A percentile compares a stretch with the other conserved stretches of the same genome.
Evolutionary conservation across 73 alveolate genomes (phyloP).

Genomic region (Stentor coeruleus): DNA sequence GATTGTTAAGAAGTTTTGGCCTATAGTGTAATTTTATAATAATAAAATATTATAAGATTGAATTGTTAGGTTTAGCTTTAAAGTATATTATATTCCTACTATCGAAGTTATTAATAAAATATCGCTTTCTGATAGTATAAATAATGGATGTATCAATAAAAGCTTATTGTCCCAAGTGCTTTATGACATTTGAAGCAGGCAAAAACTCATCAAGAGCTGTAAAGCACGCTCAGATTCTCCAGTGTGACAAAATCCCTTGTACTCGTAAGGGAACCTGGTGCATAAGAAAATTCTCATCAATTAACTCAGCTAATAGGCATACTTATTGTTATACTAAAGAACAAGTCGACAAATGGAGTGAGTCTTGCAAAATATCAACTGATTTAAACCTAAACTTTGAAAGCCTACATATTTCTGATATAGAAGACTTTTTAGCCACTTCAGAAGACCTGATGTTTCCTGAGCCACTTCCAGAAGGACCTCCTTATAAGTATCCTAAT

Average conservation of each 20-base stretch:
- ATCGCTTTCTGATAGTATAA: no score
- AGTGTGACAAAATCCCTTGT: conserved; percentile 4
- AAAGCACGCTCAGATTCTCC: conserved; percentile 15
- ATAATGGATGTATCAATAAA: not conserved
- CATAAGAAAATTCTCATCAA: conserved; percentile 6
- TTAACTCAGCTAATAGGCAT: conserved; percentile 17
- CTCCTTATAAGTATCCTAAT: conserved; percentile 23
- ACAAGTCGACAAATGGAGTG: not conserved
- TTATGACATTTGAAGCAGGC: conserved; percentile 23
- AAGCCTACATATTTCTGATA: not conserved
- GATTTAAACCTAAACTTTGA: conserved; percentile 13
- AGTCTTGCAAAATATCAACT: not conserved
- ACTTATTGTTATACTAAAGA: conserved; percentile 14
- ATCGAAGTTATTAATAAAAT: no score
- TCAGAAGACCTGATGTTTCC: not conserved
- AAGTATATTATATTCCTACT: no score
- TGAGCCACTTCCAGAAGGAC: conserved; percentile 21
- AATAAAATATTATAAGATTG: no score
- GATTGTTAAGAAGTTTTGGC: no score
- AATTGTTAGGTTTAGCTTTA: no score
- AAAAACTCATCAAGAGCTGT: not conserved
- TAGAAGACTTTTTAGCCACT: not conserved
- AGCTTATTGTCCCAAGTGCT: conserved; percentile 12
- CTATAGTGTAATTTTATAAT: no score
- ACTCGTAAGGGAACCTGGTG: not conserved